A percentile compares a stretch with the other conserved stretches of the same genome.
Conservation (phyloP, 2,329 filamentous ascomycete species). For the Dothideomycetes sp. region DNA sequence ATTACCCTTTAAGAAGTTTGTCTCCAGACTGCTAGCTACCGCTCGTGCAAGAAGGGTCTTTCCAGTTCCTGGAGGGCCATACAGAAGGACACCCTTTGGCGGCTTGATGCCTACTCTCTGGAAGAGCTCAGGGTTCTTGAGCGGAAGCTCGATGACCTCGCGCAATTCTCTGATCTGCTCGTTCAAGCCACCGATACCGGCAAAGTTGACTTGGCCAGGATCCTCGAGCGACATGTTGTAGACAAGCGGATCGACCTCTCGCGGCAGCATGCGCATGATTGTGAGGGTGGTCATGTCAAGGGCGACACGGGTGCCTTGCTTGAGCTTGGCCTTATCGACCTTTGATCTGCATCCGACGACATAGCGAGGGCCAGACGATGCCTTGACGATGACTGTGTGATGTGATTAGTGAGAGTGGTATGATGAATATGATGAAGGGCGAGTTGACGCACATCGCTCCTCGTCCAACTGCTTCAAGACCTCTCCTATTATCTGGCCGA, state of each 20-base stretch:
- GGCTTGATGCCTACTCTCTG: constrained; percentile 96
- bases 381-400: constrained; percentile 83
- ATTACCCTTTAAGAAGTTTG: constrained; percentile 92
- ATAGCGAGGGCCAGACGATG: constrained; percentile 92
- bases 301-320: constrained; percentile 94
- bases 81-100: constrained; percentile 91
- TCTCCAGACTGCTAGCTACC: constrained; percentile 91
- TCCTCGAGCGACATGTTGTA: constrained; percentile 99
- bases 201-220: constrained; percentile 94
- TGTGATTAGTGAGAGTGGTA: background rate
- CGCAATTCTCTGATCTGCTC: constrained; percentile 95
- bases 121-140: constrained; percentile 98
- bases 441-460: constrained; percentile 75
- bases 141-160: constrained; percentile 92
- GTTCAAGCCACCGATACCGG: constrained; percentile 92
- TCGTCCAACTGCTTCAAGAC: constrained; percentile 98
- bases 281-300: constrained; percentile 99
- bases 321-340: constrained; percentile 93
- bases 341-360: constrained; percentile 97
- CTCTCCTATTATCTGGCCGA: constrained; percentile 98
- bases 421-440: background rate
- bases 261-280: constrained; percentile 98
- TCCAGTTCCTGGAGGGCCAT: constrained; percentile 91
- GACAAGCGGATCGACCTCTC: constrained; percentile 94
- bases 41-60: constrained; percentile 92